Percentiles rank a stretch among this genome's conserved stretches.
Conservation (phyloP, 2,329 filamentous ascomycete species). For the Penicillium paneum region DNA sequence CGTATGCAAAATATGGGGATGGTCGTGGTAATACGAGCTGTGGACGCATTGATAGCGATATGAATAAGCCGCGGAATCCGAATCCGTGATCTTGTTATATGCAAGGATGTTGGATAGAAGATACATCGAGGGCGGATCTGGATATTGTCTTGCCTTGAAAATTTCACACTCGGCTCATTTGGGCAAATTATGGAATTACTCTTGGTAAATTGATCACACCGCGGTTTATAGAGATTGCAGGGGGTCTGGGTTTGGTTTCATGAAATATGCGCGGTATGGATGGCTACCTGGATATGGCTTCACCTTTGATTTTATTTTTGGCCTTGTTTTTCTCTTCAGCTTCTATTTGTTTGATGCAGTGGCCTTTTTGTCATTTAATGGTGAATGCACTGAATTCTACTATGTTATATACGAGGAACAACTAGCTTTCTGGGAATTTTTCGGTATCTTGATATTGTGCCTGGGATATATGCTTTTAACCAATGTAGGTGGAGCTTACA, state of each 20-base stretch:
- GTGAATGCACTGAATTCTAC: neutral
- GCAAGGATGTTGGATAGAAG: neutral
- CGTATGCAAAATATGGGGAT: constrained; percentile 16
- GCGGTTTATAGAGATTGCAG: neutral
- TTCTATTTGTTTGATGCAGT: neutral
- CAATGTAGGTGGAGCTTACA: neutral
- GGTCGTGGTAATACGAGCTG: constrained; percentile 17
- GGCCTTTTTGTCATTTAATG: neutral
- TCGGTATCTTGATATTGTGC: neutral
- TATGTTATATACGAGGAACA: neutral
- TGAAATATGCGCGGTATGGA: neutral
- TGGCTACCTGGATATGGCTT: neutral
- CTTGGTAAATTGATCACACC: neutral
- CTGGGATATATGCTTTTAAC: neutral
- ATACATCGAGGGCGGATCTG: neutral
- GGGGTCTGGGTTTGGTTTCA: neutral
- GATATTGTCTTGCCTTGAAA: neutral
- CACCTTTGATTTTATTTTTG: neutral
- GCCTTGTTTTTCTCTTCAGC: neutral
- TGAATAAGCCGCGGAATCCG: constrained; percentile 15
- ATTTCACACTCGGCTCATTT: neutral
- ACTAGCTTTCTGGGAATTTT: neutral
- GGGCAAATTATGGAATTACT: no score
- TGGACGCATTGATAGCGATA: constrained; percentile 17
- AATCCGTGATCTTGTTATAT: neutral